Conservation (phyloP, 2,329 filamentous ascomycete species). For the Triangularia verruculosa region DNA sequence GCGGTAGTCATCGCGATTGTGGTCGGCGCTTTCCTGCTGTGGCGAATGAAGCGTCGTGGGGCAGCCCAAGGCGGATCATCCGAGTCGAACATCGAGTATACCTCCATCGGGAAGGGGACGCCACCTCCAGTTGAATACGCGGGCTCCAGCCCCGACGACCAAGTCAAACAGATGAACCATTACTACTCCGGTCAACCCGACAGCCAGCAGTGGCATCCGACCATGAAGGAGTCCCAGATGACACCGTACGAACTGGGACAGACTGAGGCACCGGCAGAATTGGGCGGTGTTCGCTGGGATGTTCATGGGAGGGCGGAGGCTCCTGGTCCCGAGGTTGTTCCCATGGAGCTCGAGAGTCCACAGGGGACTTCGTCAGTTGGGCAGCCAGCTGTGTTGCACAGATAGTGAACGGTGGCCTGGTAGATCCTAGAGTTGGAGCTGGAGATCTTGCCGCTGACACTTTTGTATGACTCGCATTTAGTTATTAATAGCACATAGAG, state of each 20-base stretch:
- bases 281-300: background rate
- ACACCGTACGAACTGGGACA: background rate
- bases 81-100: background rate
- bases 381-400: background rate
- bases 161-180: background rate
- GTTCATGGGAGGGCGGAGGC: background rate
- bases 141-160: background rate
- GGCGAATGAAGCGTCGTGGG: slow-evolving; percentile 7
- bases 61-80: background rate
- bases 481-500: background rate
- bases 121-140: background rate
- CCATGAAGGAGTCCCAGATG: background rate
- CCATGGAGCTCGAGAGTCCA: background rate
- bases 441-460: no score
- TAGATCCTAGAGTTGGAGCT: no score
- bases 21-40: slow-evolving; percentile 14
- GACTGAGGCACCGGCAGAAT: background rate
- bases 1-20: slow-evolving; percentile 12
- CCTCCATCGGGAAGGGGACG: background rate
- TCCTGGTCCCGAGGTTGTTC: background rate
- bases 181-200: background rate
- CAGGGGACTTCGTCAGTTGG: background rate
- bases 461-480: no score
- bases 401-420: background rate
- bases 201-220: background rate